phyloP scores from a whole-genome alignment of 1,284 basidiomycete genomes.

The Sporisorium sorghi region DNA sequence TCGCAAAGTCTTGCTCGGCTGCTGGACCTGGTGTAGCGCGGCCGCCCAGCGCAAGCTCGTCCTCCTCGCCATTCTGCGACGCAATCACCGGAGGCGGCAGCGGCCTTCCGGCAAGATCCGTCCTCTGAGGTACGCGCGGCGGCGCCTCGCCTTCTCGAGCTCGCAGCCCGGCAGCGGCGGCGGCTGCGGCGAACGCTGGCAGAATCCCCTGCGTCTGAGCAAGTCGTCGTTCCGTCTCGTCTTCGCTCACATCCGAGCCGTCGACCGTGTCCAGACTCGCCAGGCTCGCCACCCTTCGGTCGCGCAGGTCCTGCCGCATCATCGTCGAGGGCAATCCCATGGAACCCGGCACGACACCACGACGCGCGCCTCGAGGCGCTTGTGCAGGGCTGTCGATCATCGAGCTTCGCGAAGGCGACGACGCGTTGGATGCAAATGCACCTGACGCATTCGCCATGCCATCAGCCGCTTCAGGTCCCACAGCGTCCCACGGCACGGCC shows the following conservation, averaged over 20 bases:
- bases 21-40: constrained; percentile 47
- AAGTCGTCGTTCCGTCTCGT: constrained; percentile 53
- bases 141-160: constrained; percentile 32
- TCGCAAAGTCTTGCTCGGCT: constrained; percentile 55
- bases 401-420: constrained; percentile 29
- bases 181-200: constrained; percentile 39
- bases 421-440: constrained; percentile 10
- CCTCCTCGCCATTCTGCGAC: constrained; percentile 48
- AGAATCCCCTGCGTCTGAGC: constrained; percentile 43
- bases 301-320: constrained; percentile 41
- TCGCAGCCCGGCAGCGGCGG: constrained; percentile 35
- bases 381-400: constrained; percentile 18
- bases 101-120: constrained; percentile 56
- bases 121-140: constrained; percentile 47
- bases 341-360: constrained; percentile 36
- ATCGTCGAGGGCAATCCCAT: constrained; percentile 48
- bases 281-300: constrained; percentile 54
- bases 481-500: constrained; percentile 18
- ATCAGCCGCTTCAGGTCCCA: constrained; percentile 6
- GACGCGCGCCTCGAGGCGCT: constrained; percentile 21
- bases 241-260: constrained; percentile 58
- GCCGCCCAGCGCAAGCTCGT: constrained; percentile 52
- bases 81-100: constrained; percentile 66
- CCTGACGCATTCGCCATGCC: background rate
- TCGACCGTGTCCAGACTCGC: constrained; percentile 59